These are phyloP conservation scores for Coemansia javaensis DNA, from an alignment of 192 early-diverging fungal species.

Conservation along the genomic window DNA sequence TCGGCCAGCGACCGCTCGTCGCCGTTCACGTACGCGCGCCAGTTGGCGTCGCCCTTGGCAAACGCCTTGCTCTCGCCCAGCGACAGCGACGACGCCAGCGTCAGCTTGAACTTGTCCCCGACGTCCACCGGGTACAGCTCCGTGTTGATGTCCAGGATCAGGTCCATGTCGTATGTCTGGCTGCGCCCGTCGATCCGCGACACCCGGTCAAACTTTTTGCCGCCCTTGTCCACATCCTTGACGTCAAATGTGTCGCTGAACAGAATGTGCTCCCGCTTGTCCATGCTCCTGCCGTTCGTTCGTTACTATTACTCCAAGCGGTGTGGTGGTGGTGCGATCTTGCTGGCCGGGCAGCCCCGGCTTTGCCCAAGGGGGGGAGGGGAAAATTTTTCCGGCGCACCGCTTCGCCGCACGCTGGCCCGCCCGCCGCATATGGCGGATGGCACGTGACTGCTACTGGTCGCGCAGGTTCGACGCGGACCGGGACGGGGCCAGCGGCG, in stretches of 20 bases:
- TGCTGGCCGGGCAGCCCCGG: no score
- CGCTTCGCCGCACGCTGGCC: no score
- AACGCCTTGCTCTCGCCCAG: constrained; percentile 24
- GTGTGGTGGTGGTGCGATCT: no score
- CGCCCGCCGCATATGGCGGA: no score
- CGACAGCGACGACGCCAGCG: constrained; percentile 75
- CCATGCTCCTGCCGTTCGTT: no score
- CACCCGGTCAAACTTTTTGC: constrained; percentile 94
- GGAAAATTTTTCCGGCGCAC: no score
- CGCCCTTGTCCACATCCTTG: constrained; percentile 80
- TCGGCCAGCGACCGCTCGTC: constrained; percentile 76
- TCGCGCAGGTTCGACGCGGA: not conserved
- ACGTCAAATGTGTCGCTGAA: constrained; percentile 88
- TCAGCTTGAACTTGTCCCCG: constrained; percentile 79
- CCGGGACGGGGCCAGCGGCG: not conserved
- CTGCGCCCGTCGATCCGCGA: constrained; percentile 78
- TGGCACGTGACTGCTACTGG: not conserved
- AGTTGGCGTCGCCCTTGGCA: constrained; percentile 50
- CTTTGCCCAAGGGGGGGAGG: no score
- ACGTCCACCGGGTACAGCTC: constrained; percentile 88
- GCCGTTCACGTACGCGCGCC: constrained; percentile 52
- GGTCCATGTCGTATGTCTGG: constrained; percentile 83
- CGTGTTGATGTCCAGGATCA: constrained; percentile 91
- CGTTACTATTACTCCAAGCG: no score
- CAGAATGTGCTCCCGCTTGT: constrained; percentile 70